phyloP scores from a whole-genome alignment of 1,284 basidiomycete species.

The Earliella scabrosa region DNA sequence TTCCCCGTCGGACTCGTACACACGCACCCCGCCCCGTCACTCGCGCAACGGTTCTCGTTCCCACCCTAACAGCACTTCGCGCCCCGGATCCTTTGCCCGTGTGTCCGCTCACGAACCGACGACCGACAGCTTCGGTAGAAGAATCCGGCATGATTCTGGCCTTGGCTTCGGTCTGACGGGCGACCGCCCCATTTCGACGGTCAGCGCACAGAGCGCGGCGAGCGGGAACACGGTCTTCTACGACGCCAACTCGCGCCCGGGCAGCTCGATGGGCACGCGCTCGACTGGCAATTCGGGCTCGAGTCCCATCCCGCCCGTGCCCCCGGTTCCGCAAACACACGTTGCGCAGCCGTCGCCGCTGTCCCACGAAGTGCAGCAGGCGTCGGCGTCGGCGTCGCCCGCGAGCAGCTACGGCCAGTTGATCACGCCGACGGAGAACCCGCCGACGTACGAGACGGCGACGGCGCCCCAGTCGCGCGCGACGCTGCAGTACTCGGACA shows the following conservation, averaged over 20 bases:
- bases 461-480: conserved; percentile 20
- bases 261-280: conserved; percentile 36
- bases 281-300: conserved; percentile 31
- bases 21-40: conserved; percentile 35
- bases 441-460: conserved; percentile 41
- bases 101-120: conserved; percentile 20
- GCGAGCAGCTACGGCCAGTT: conserved; percentile 29
- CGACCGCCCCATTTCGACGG: conserved; percentile 56
- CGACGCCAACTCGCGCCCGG: conserved; percentile 58
- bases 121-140: conserved; percentile 21
- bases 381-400: conserved; percentile 9
- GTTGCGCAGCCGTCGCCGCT: conserved; percentile 20
- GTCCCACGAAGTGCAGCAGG: conserved; percentile 17
- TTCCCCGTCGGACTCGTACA: conserved; percentile 29
- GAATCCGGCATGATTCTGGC: conserved; percentile 24
- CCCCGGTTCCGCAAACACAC: conserved; percentile 24
- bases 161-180: conserved; percentile 43
- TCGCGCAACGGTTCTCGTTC: conserved; percentile 38
- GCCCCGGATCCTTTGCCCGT: conserved; percentile 23
- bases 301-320: conserved; percentile 38
- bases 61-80: too few relatives aligned
- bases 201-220: conserved; percentile 54
- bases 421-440: conserved; percentile 26
- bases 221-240: conserved; percentile 62
- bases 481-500: conserved; percentile 27